phyloP scores from a whole-genome alignment of 441 rosid species.

The Eruca vesicaria region DNA sequence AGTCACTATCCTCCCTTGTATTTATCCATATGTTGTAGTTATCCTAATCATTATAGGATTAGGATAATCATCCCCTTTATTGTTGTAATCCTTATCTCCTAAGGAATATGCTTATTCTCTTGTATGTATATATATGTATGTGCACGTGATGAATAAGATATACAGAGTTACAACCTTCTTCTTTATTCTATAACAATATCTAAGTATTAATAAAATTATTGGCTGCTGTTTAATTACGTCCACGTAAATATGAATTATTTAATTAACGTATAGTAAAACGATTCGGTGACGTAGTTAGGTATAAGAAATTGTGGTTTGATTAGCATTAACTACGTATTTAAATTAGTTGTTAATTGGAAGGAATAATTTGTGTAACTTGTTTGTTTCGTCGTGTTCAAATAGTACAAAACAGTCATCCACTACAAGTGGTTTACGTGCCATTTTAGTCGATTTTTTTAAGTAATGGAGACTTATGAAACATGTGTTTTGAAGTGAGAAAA shows the following conservation, averaged over 20 bases:
- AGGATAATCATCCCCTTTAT: too few relatives aligned
- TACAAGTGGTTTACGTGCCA: constrained; percentile 22
- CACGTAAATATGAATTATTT: background rate
- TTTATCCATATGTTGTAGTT: too few relatives aligned
- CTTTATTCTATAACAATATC: too few relatives aligned
- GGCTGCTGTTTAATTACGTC: background rate
- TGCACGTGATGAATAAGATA: too few relatives aligned
- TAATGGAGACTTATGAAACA: constrained; percentile 15
- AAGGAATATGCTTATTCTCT: too few relatives aligned
- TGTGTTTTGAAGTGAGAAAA: constrained; percentile 5
- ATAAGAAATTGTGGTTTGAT: background rate
- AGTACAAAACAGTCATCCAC: background rate
- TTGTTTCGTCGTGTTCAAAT: constrained; percentile 11
- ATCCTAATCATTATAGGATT: too few relatives aligned
- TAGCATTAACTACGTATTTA: background rate
- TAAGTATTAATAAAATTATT: background rate
- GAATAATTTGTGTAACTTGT: background rate
- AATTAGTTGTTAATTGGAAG: background rate
- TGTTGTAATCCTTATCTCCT: too few relatives aligned
- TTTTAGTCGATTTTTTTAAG: background rate
- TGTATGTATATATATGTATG: too few relatives aligned
- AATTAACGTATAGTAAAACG: background rate
- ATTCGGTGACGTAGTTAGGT: background rate
- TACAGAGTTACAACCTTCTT: too few relatives aligned
- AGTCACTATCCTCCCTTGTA: too few relatives aligned